These are phyloP conservation scores for Cutaneotrichosporon sp. DNA, from an alignment of 1,284 basidiomycete species.

Conservation along the genomic window DNA sequence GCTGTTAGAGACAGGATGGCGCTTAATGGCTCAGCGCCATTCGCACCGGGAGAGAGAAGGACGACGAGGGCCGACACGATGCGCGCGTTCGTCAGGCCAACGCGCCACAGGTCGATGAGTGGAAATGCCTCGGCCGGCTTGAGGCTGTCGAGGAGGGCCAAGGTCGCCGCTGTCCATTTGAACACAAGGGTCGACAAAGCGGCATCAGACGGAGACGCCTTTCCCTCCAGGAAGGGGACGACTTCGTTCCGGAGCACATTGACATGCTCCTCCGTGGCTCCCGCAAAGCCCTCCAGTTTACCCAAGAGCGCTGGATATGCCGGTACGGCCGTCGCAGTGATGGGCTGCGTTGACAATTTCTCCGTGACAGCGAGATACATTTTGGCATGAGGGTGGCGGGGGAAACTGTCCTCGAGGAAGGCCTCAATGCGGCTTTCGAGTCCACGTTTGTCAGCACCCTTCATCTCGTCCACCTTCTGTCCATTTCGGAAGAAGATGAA, in stretches of 20 bases:
- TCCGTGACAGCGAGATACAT: conserved; percentile 61
- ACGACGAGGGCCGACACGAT: conserved; percentile 56
- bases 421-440: conserved; percentile 35
- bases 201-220: conserved; percentile 18
- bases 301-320: conserved; percentile 59
- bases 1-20: conserved; percentile 50
- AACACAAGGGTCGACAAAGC: conserved; percentile 30
- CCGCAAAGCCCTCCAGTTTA: conserved; percentile 60
- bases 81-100: conserved; percentile 63
- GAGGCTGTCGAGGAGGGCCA: conserved; percentile 53
- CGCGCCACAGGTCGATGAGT: conserved; percentile 74
- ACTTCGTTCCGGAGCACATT: conserved; percentile 53
- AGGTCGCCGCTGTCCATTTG: conserved; percentile 55
- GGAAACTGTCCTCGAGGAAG: conserved; percentile 52
- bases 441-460: conserved; percentile 55
- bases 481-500: conserved; percentile 78
- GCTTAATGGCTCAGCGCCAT: conserved; percentile 58
- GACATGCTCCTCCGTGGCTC: conserved; percentile 47
- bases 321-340: conserved; percentile 68
- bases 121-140: conserved; percentile 66
- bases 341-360: conserved; percentile 65
- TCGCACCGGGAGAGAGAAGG: conserved; percentile 50
- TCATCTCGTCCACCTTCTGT: conserved; percentile 69
- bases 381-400: conserved; percentile 62
- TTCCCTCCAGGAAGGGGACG: conserved; percentile 62